Evolutionary conservation across 2,329 filamentous ascomycete species (phyloP).

Genomic region (Fusarium papillatum): DNA sequence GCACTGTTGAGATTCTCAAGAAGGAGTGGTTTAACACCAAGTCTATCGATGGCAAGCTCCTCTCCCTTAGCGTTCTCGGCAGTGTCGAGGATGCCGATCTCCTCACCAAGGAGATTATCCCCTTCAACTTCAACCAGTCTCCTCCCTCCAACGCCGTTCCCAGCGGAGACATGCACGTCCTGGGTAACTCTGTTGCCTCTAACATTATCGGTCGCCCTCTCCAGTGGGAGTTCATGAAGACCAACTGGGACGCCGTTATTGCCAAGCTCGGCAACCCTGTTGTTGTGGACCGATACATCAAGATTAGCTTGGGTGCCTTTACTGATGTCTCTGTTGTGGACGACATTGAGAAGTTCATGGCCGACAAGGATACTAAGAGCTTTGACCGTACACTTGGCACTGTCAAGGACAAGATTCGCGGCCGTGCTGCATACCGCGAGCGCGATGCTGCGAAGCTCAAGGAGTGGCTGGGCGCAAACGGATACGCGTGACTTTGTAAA

Average conservation of each 20-base stretch:
- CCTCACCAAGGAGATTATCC: constrained; percentile 74
- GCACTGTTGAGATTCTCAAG: constrained; percentile 81
- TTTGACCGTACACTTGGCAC: constrained; percentile 91
- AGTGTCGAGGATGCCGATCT: constrained; percentile 78
- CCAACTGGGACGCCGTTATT: constrained; percentile 83
- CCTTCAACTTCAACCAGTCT: constrained; percentile 82
- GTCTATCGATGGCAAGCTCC: constrained; percentile 92
- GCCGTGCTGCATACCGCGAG: constrained; percentile 84
- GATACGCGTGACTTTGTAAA: constrained; percentile 56
- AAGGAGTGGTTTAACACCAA: constrained; percentile 87
- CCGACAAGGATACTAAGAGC: constrained; percentile 84
- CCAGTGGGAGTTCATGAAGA: constrained; percentile 89
- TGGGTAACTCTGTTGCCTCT: constrained; percentile 77
- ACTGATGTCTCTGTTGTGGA: constrained; percentile 76
- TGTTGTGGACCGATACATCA: constrained; percentile 90
- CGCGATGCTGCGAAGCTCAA: constrained; percentile 80
- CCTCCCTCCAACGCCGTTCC: constrained; percentile 76
- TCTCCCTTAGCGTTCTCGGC: constrained; percentile 83
- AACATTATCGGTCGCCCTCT: constrained; percentile 81
- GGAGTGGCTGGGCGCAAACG: constrained; percentile 80
- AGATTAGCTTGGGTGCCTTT: constrained; percentile 83
- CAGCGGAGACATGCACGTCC: constrained; percentile 88
- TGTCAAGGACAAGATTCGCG: constrained; percentile 87
- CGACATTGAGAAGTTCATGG: constrained; percentile 90
- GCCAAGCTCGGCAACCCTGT: constrained; percentile 86